Evolutionary conservation across 331 rosid genomes (phyloP).

Genomic region (Pyracantha coccinea): DNA sequence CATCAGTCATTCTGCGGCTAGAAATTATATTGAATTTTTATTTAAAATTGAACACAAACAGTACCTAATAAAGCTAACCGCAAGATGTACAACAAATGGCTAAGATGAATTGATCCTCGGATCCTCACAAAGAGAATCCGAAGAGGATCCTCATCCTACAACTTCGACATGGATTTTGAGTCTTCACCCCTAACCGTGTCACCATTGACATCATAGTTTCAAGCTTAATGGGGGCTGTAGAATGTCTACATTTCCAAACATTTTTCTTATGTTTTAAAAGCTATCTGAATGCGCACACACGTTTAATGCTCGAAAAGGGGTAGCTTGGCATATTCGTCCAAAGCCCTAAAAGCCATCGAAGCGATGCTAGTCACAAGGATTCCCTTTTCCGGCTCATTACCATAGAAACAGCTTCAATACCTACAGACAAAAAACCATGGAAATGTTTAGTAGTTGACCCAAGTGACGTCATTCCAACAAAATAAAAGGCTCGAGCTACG

Average conservation of each 20-base stretch:
- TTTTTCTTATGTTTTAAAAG: constrained; percentile 1
- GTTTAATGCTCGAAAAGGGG: constrained; percentile 8
- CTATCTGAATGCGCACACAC: constrained; percentile 44
- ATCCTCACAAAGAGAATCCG: too few relatives aligned
- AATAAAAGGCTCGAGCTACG: background rate
- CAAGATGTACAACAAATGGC: too few relatives aligned
- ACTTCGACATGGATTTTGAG: background rate
- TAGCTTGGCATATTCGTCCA: constrained; percentile 14
- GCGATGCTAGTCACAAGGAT: constrained; percentile 1
- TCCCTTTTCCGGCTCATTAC: constrained; percentile 9
- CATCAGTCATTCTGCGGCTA: too few relatives aligned
- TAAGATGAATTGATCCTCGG: too few relatives aligned
- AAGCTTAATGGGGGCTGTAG: background rate
- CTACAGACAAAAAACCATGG: background rate
- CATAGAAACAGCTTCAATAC: constrained; percentile 4
- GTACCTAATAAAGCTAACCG: too few relatives aligned
- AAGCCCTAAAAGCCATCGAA: constrained; percentile 8
- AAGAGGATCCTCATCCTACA: too few relatives aligned
- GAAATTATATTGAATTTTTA: background rate
- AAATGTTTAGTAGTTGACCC: background rate
- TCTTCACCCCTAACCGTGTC: background rate
- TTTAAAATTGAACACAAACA: too few relatives aligned
- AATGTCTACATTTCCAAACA: background rate
- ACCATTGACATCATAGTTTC: background rate
- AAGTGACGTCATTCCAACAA: background rate